Conservation (phyloP, 2,329 filamentous ascomycete genomes). For the Verticillium albo-atrum region DNA sequence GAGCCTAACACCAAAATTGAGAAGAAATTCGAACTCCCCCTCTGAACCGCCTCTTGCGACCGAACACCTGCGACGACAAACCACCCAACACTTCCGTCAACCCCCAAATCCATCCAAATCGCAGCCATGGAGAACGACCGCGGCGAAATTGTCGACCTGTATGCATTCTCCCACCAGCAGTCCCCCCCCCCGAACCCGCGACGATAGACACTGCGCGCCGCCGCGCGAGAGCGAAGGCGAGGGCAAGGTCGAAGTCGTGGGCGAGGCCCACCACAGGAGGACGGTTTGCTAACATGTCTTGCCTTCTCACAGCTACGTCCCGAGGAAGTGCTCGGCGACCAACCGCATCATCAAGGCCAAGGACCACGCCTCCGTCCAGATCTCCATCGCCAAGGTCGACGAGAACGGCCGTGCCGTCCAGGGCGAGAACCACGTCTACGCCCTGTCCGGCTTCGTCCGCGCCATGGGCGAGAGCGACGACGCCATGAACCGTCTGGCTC, state of each 20-base stretch:
- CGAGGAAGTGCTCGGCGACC: constrained; percentile 97
- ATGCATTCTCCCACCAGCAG: constrained; percentile 39
- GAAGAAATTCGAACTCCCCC: background rate
- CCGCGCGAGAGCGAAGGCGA: constrained; percentile 2
- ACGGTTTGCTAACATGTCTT: constrained; percentile 20
- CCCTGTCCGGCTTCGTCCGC: constrained; percentile 95
- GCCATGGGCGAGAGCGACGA: constrained; percentile 98
- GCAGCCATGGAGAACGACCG: constrained; percentile 99
- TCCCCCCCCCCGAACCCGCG: constrained; percentile 2
- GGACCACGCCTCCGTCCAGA: constrained; percentile 98
- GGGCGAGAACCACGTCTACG: constrained; percentile 96
- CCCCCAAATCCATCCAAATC: constrained; percentile 28
- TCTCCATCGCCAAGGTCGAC: constrained; percentile 96
- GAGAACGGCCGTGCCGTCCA: constrained; percentile 93
- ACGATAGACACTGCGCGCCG: constrained; percentile 9
- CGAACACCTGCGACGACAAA: constrained; percentile 12
- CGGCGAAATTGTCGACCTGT: constrained; percentile 99
- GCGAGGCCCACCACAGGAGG: background rate
- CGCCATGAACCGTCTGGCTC: constrained; percentile 88
- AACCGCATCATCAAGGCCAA: constrained; percentile 99
- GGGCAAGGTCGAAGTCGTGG: too few species aligned
- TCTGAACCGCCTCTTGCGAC: constrained; percentile 4
- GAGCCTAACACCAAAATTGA: constrained; percentile 4
- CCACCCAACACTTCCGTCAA: constrained; percentile 22
- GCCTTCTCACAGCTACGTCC: constrained; percentile 72